phyloP scores from a whole-genome alignment of 1,284 basidiomycete genomes.

The Irpex sp. region DNA sequence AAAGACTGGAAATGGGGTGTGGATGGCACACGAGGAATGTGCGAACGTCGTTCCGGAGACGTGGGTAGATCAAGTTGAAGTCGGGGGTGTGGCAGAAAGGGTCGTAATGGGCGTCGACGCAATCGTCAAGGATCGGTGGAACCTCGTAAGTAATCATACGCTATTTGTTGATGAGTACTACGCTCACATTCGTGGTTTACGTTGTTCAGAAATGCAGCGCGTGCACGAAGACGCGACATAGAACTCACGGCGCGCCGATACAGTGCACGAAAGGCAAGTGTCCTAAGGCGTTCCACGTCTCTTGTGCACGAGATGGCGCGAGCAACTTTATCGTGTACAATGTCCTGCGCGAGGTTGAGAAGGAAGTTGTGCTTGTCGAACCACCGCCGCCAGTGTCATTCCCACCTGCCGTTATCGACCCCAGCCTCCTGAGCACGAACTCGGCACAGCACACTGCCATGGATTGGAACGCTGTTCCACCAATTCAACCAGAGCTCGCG shows the following conservation, averaged over 20 bases:
- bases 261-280: slow-evolving; percentile 95
- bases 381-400: slow-evolving; percentile 6
- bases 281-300: slow-evolving; percentile 88
- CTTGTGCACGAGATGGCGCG: slow-evolving; percentile 69
- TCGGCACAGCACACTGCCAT: slow-evolving; percentile 14
- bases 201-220: slow-evolving; percentile 75
- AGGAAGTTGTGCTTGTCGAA: slow-evolving; percentile 61
- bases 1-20: slow-evolving; percentile 33
- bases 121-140: slow-evolving; percentile 88
- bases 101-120: slow-evolving; percentile 77
- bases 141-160: slow-evolving; percentile 54
- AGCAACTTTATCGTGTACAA: slow-evolving; percentile 52
- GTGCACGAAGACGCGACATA: slow-evolving; percentile 64
- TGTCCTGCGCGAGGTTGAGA: slow-evolving; percentile 65
- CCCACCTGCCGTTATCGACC: slow-evolving; percentile 4
- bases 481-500: not conserved
- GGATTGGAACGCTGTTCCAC: slow-evolving; percentile 7
- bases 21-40: slow-evolving; percentile 74
- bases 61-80: slow-evolving; percentile 69
- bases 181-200: slow-evolving; percentile 8
- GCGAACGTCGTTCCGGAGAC: slow-evolving; percentile 81
- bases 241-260: slow-evolving; percentile 83
- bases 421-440: not conserved
- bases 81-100: slow-evolving; percentile 36
- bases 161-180: not conserved